Evolutionary conservation across 345 rosid genomes (phyloP).

Genomic region (Raphanus raphanistrum): DNA sequence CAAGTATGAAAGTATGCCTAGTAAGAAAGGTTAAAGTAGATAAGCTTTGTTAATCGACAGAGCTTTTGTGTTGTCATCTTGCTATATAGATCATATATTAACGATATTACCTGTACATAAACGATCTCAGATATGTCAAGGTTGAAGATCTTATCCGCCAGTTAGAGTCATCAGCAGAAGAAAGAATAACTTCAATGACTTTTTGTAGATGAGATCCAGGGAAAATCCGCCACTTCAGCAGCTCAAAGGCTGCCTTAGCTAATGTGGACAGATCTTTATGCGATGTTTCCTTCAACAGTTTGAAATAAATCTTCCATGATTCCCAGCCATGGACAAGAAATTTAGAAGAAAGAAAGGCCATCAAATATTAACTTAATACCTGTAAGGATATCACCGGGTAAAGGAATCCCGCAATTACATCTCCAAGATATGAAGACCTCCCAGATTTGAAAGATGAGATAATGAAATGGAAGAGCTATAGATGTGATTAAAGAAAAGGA

Average conservation of each 20-base stretch:
- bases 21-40: conserved; percentile 7
- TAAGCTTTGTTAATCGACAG: conserved; percentile 2
- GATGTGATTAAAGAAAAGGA: conserved; percentile 5
- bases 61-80: conserved; percentile 16
- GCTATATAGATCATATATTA: conserved; percentile 14
- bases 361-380: conserved; percentile 49
- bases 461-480: conserved; percentile 85
- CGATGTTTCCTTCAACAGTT: conserved; percentile 80
- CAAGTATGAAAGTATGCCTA: conserved; percentile 92
- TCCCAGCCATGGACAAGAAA: conserved; percentile 6
- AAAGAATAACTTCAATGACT: conserved; percentile 66
- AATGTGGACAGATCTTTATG: conserved; percentile 89
- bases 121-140: conserved; percentile 82
- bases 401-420: conserved; percentile 72
- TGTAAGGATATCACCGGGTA: conserved; percentile 88
- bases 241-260: conserved; percentile 95
- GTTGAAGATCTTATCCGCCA: conserved; percentile 98
- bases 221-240: conserved; percentile 88
- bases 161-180: conserved; percentile 74
- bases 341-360: not conserved
- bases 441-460: conserved; percentile 88
- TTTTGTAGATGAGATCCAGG: conserved; percentile 78
- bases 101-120: conserved; percentile 82
- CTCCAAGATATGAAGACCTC: conserved; percentile 85
- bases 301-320: conserved; percentile 25